These are phyloP conservation scores for Orobanche coerulescens DNA, from an alignment of 257 asterid genomes.

Conservation along the genomic window DNA sequence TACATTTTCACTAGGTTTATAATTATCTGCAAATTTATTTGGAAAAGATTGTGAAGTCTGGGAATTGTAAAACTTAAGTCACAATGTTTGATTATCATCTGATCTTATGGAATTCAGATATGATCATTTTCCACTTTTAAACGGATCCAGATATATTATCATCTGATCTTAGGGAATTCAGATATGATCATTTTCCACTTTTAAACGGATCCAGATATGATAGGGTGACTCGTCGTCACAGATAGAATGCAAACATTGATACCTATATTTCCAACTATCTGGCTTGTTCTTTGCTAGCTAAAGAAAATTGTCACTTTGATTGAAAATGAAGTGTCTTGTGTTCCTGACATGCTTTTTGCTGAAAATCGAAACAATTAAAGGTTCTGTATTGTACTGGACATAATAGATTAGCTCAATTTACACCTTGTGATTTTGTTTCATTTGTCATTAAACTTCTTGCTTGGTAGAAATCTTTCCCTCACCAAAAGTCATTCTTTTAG, in stretches of 20 bases:
- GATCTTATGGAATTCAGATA: neutral
- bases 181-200: neutral
- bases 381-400: neutral
- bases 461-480: neutral
- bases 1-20: neutral
- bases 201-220: neutral
- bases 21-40: neutral
- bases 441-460: neutral
- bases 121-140: neutral
- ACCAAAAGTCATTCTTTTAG: conserved; percentile 1
- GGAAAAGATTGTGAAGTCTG: neutral
- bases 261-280: neutral
- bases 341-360: neutral
- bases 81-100: conserved; percentile 10
- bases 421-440: neutral
- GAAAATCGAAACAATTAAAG: conserved; percentile 4
- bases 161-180: neutral
- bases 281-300: neutral
- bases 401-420: neutral
- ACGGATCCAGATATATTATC: neutral
- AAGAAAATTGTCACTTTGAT: neutral
- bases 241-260: conserved; percentile 9
- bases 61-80: neutral
- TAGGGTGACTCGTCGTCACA: neutral
- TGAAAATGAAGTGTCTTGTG: neutral